These are phyloP conservation scores for Amaranthus tricolor DNA, from an alignment of 179 eudicot species.

Conservation along the genomic window DNA sequence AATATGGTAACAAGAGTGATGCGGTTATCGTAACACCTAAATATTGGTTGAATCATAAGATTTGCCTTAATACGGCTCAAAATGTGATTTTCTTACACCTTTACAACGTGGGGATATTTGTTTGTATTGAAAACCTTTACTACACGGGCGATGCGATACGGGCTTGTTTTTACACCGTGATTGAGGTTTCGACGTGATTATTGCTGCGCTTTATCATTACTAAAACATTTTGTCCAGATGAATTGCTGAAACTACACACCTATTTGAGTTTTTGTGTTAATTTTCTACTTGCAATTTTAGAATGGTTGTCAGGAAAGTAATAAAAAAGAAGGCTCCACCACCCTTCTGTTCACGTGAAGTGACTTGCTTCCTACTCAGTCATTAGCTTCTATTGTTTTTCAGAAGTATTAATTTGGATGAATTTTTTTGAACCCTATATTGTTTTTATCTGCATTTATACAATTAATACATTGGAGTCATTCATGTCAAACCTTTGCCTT, in stretches of 20 bases:
- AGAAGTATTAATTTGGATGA: neutral
- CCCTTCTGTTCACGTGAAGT: conserved; percentile 5
- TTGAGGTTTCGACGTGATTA: neutral
- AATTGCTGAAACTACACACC: neutral
- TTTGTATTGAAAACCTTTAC: too few relatives aligned
- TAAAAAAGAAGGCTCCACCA: neutral
- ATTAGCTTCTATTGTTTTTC: conserved; percentile 6
- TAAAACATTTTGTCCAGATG: neutral
- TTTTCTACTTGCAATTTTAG: neutral
- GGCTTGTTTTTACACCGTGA: too few relatives aligned
- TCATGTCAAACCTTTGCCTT: conserved; percentile 7
- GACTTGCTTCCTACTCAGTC: neutral
- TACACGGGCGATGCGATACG: too few relatives aligned
- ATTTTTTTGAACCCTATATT: neutral
- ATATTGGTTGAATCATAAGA: too few relatives aligned
- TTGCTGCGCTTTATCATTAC: neutral
- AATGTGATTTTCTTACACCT: too few relatives aligned
- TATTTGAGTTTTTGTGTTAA: neutral
- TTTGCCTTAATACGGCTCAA: too few relatives aligned
- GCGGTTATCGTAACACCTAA: too few relatives aligned
- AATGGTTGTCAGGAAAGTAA: neutral
- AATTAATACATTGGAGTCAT: neutral
- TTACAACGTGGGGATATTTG: too few relatives aligned
- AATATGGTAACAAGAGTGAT: too few relatives aligned
- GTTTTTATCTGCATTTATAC: neutral